Percentiles rank a stretch among this genome's conserved stretches.
Evolutionary conservation across 371 early-diverging fungal genomes (phyloP).

Genomic region (Batkoa obscura): DNA sequence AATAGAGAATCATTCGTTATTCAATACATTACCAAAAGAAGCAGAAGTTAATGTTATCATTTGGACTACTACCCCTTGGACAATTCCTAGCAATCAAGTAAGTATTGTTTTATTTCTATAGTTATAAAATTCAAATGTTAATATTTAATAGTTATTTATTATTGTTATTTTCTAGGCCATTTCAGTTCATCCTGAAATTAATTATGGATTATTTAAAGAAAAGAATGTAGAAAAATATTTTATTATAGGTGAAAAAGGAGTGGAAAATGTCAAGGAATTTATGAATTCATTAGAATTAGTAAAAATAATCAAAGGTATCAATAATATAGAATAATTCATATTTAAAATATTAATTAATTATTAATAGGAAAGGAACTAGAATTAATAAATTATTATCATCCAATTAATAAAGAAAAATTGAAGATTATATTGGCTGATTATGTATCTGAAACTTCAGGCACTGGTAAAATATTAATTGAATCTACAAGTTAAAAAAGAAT

Average conservation of each 20-base stretch:
- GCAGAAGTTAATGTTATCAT: slow-evolving; percentile 25
- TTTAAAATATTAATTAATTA: not conserved
- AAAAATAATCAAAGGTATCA: not conserved
- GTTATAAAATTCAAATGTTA: not conserved
- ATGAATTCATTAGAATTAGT: not conserved
- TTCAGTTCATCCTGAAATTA: slow-evolving; percentile 50
- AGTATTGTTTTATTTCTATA: not conserved
- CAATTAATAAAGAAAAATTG: slow-evolving; percentile 22
- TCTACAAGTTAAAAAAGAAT: not conserved
- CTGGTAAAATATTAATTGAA: slow-evolving; percentile 18
- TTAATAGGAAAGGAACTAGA: slow-evolving; percentile 26
- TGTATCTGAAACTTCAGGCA: slow-evolving; percentile 69
- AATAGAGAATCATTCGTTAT: too few species aligned
- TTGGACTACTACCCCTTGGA: slow-evolving; percentile 98
- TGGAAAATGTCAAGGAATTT: slow-evolving; percentile 4
- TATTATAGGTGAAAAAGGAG: slow-evolving; percentile 23
- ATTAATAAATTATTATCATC: slow-evolving; percentile 47
- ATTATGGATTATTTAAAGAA: slow-evolving; percentile 27
- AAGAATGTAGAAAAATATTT: slow-evolving; percentile 11
- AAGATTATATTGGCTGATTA: slow-evolving; percentile 47
- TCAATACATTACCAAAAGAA: too few species aligned
- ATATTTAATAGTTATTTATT: too few species aligned
- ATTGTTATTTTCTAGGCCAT: slow-evolving; percentile 25
- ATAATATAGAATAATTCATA: not conserved
- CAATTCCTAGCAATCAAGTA: slow-evolving; percentile 68